Percentiles rank a stretch among this genome's conserved stretches.
These are phyloP conservation scores for Tricholoma furcatifolium DNA, from an alignment of 768 basidiomycete genomes.

Conservation along the genomic window DNA sequence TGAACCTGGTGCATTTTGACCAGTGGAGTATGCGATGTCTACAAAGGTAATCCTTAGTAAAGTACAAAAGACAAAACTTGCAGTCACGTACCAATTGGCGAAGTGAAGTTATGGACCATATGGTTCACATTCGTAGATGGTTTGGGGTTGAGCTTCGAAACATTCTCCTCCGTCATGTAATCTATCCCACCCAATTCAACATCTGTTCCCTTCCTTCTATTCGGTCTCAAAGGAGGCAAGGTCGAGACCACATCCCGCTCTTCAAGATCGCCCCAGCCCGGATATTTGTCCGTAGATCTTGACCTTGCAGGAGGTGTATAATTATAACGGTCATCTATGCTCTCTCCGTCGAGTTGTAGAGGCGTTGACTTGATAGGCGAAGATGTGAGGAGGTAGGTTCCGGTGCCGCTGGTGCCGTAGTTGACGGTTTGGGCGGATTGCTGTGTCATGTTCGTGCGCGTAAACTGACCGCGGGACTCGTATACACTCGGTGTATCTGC, in stretches of 20 bases:
- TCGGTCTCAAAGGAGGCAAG: constrained; percentile 38
- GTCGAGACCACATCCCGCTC: constrained; percentile 23
- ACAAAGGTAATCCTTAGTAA: background rate
- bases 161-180: constrained; percentile 40
- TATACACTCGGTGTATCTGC: constrained; percentile 16
- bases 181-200: constrained; percentile 35
- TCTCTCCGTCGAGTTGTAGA: constrained; percentile 17
- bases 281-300: constrained; percentile 22
- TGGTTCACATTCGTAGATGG: constrained; percentile 38
- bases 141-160: constrained; percentile 40
- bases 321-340: constrained; percentile 19
- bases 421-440: constrained; percentile 11
- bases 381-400: constrained; percentile 34
- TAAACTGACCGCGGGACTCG: constrained; percentile 20
- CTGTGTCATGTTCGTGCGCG: constrained; percentile 17
- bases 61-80: background rate
- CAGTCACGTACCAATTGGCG: constrained; percentile 58
- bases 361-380: constrained; percentile 29
- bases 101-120: constrained; percentile 63
- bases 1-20: constrained; percentile 5
- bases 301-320: background rate
- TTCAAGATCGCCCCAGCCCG: constrained; percentile 24
- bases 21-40: constrained; percentile 27
- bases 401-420: constrained; percentile 9
- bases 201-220: constrained; percentile 39